phyloP scores from a whole-genome alignment of 2,329 filamentous ascomycete genomes.

The Pseudohalonectria lignicola region DNA sequence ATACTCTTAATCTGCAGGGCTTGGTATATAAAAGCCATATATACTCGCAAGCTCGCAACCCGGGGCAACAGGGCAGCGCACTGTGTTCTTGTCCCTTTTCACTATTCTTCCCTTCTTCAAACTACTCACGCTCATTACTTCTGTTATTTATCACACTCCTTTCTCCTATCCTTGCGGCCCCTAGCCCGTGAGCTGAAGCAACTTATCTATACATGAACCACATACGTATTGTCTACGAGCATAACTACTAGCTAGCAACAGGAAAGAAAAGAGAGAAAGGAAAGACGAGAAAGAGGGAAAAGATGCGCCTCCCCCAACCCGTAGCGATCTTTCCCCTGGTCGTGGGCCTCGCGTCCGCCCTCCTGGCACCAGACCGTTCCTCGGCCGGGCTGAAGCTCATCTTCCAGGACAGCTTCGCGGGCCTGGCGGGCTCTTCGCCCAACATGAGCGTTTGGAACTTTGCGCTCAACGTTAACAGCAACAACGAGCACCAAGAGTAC shows the following conservation, averaged over 20 bases:
- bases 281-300: too few species aligned
- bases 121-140: too few species aligned
- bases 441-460: slow-evolving; percentile 32
- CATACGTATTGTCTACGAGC: too few species aligned
- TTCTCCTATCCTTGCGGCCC: too few species aligned
- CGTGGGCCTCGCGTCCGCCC: slow-evolving; percentile 16
- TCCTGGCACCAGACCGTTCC: slow-evolving; percentile 20
- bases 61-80: neutral
- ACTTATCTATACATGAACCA: too few species aligned
- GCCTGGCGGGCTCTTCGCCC: slow-evolving; percentile 23
- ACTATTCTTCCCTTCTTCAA: neutral
- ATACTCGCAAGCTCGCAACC: neutral
- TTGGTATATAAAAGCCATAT: too few species aligned
- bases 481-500: slow-evolving; percentile 38
- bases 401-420: slow-evolving; percentile 35
- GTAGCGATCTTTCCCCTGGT: too few species aligned
- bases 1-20: too few species aligned
- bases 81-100: neutral
- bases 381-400: slow-evolving; percentile 28
- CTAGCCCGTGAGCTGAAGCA: too few species aligned
- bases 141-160: neutral
- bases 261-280: too few species aligned
- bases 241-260: too few species aligned
- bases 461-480: slow-evolving; percentile 29
- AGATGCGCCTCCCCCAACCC: too few species aligned